A percentile compares a stretch with the other conserved stretches of the same genome.
Conservation (phyloP, 352 stramenopile genomes). For the Pythium dissotocum region DNA sequence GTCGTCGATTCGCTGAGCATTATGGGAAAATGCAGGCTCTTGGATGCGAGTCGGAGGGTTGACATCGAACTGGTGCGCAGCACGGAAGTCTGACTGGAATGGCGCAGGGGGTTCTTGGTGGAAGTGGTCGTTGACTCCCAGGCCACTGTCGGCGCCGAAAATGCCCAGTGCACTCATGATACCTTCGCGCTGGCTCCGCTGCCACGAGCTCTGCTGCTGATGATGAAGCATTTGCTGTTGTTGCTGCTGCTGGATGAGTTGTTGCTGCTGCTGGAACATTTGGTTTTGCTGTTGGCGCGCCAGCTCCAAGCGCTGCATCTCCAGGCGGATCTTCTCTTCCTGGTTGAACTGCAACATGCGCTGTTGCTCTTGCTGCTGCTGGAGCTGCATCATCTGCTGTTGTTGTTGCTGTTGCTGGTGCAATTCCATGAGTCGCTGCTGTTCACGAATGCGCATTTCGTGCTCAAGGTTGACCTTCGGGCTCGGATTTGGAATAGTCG, state of each 20-base stretch:
- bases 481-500: constrained; percentile 30
- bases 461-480: constrained; percentile 30
- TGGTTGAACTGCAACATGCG: constrained; percentile 67
- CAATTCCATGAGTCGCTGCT: constrained; percentile 60
- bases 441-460: constrained; percentile 36
- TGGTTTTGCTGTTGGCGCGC: constrained; percentile 68
- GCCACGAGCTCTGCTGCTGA: constrained; percentile 81
- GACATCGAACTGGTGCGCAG: constrained; percentile 40
- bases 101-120: constrained; percentile 35
- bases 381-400: constrained; percentile 59
- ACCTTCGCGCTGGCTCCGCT: constrained; percentile 66
- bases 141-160: constrained; percentile 44
- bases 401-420: constrained; percentile 67
- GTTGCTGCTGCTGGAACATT: constrained; percentile 54
- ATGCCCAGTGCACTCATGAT: constrained; percentile 80
- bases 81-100: constrained; percentile 55
- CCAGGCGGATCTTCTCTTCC: constrained; percentile 79
- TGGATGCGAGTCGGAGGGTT: constrained; percentile 8
- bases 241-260: constrained; percentile 47
- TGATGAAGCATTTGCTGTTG: constrained; percentile 72
- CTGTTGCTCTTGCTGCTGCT: constrained; percentile 72
- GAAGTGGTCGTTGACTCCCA: constrained; percentile 19
- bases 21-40: constrained; percentile 13
- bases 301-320: constrained; percentile 81
- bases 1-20: constrained; percentile 14